Conservation (phyloP, 306 rosid genomes). For the Sicyos baderoa region DNA sequence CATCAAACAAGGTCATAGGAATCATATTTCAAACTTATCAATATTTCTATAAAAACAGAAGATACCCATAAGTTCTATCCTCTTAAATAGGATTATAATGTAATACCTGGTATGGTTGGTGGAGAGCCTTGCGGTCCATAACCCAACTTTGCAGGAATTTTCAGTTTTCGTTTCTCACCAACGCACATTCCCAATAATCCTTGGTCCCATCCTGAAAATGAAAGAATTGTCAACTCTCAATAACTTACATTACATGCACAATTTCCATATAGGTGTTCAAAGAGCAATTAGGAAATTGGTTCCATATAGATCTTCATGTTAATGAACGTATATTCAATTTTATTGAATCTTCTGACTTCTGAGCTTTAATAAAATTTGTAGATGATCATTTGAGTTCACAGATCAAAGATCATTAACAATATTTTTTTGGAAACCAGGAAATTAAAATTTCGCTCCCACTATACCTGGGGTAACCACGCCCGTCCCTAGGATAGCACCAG, state of each 20-base stretch:
- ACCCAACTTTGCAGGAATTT: constrained; percentile 87
- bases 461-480: too few relatives aligned
- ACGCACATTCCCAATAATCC: constrained; percentile 87
- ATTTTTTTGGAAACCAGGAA: too few relatives aligned
- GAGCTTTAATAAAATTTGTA: not conserved
- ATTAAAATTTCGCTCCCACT: too few relatives aligned
- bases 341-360: not conserved
- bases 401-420: not conserved
- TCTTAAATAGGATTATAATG: not conserved
- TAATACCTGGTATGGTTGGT: constrained; percentile 79
- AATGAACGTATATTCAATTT: not conserved
- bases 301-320: not conserved
- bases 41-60: not conserved
- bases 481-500: too few relatives aligned
- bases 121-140: constrained; percentile 91
- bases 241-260: constrained; percentile 1
- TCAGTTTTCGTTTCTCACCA: constrained; percentile 94
- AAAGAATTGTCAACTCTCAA: not conserved
- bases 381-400: not conserved
- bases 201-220: constrained; percentile 89
- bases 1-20: too few relatives aligned
- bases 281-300: not conserved
- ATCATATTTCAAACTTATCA: not conserved
- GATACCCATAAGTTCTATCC: too few relatives aligned
- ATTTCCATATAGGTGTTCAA: not conserved